Percentiles rank a stretch among this genome's conserved stretches.
Evolutionary conservation across 1,284 basidiomycete genomes (phyloP).

Genomic region (Xerocomus amazonicus): DNA sequence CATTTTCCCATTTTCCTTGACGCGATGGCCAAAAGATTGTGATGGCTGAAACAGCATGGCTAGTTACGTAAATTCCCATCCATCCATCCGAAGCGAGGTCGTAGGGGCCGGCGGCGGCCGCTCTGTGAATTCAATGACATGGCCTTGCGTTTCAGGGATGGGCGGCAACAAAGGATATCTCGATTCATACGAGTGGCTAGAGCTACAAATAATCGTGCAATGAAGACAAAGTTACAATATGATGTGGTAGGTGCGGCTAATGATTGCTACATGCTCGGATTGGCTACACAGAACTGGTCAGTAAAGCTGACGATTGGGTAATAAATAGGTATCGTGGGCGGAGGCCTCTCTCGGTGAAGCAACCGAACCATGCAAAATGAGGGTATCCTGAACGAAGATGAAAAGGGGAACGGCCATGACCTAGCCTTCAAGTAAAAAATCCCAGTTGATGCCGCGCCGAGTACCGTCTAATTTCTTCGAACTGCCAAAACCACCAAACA

Average conservation of each 20-base stretch:
- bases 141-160: not conserved
- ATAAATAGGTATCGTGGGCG: slow-evolving; percentile 19
- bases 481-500: slow-evolving; percentile 59
- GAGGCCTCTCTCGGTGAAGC: slow-evolving; percentile 1
- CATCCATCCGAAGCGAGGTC: too few species aligned
- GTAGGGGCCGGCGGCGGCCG: not conserved
- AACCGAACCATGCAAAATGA: slow-evolving; percentile 1
- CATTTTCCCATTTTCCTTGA: not conserved
- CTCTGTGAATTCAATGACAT: not conserved
- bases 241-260: slow-evolving; percentile 7
- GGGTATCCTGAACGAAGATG: slow-evolving; percentile 14
- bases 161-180: not conserved
- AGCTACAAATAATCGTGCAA: slow-evolving; percentile 19
- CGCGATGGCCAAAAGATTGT: not conserved
- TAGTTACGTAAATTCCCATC: slow-evolving; percentile 3
- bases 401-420: not conserved
- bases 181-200: slow-evolving; percentile 11
- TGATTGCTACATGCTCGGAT: slow-evolving; percentile 25
- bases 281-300: slow-evolving; percentile 25
- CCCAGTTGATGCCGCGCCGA: slow-evolving; percentile 57
- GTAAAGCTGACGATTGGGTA: slow-evolving; percentile 2
- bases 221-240: slow-evolving; percentile 22
- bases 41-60: not conserved
- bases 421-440: slow-evolving; percentile 71
- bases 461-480: slow-evolving; percentile 51